These are phyloP conservation scores for Kwoniella dendrophila DNA, from an alignment of 768 basidiomycete species.

Conservation along the genomic window DNA sequence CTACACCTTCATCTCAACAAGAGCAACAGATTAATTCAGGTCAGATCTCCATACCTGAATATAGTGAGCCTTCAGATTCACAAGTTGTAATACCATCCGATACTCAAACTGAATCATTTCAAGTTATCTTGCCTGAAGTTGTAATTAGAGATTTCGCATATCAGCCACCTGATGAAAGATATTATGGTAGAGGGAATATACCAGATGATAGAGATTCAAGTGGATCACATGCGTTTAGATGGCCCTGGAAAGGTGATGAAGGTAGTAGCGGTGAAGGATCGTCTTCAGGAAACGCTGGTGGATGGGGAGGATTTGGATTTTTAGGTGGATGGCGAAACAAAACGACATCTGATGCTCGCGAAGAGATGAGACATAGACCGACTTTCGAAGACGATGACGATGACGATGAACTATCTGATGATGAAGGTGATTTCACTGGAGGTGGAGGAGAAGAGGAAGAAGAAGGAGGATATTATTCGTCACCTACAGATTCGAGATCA, in stretches of 20 bases:
- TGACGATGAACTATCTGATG: conserved; percentile 5
- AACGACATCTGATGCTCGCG: conserved; percentile 4
- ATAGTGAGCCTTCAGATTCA: conserved; percentile 1
- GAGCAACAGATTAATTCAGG: not conserved
- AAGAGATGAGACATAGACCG: conserved; percentile 1
- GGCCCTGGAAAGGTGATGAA: conserved; percentile 16
- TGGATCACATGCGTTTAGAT: conserved; percentile 6
- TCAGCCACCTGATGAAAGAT: conserved; percentile 32
- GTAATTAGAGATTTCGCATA: conserved; percentile 45
- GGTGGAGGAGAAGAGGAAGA: conserved; percentile 25
- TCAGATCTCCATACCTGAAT: conserved; percentile 1
- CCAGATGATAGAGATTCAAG: not conserved
- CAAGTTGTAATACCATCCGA: conserved; percentile 3
- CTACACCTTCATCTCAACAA: not conserved
- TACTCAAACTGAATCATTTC: conserved; percentile 3
- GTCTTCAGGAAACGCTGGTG: not conserved
- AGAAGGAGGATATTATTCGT: conserved; percentile 24
- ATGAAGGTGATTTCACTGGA: conserved; percentile 28
- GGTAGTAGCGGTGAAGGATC: conserved; percentile 3
- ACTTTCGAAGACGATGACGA: conserved; percentile 10
- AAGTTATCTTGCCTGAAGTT: conserved; percentile 10
- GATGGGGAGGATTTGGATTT: conserved; percentile 37
- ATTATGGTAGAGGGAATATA: conserved; percentile 24
- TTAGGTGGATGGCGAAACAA: conserved; percentile 35
- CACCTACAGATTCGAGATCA: too few relatives aligned